Base-by-base conservation (phyloP, 2,329 filamentous ascomycete genomes). In the Exophiala aquamarina region DNA sequence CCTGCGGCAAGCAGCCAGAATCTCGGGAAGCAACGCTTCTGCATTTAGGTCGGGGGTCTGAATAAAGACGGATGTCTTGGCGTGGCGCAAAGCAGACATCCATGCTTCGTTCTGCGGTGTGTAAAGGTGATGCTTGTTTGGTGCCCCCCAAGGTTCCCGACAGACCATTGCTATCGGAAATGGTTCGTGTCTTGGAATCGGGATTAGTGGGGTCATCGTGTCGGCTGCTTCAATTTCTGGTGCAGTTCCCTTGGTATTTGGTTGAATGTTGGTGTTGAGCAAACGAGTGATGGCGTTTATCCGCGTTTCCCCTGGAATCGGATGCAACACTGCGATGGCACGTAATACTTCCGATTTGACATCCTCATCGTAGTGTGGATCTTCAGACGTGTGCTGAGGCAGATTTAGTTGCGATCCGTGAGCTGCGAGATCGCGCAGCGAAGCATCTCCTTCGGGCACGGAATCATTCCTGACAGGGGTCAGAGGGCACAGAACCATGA, bases 41-140 rank as follows among this genome's bases (percentile, higher is more conserved):
- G 87, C 86, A 58, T 92, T 92, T 29, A 92, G 74, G 17, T 88
- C 85, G 0, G 87, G 87, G 0, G 85, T 84, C 63, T 91, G 86
- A 48, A 92, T 89, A 59, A 91, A 89, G n/a, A 91, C 76, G 20
- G 69, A 75, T 10, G 69, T 68, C 44, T 73, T 65, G 0, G 86
- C 86, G 56, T 89, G 78, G 1, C 81, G 74, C 6, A 91, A 73
- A 1, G 83, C 77, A 0, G 85, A 85, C 0, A 90, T 68, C 78
- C 84, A 91, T 0, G 83, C 84, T 40, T 83, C 84, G 58, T 92
- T 90, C 58, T 92, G 87, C 0, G 87, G 87, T 2, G 82, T 83
- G 39, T 77, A 71, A 2, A 82, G 69, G 14, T 76, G 81, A 14
- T 72, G 70, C 46, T 84, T 79, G 56, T 80, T 85, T 1, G 81